phyloP scores from a whole-genome alignment of 352 stramenopile species.

The Phytophthora podocarpi region DNA sequence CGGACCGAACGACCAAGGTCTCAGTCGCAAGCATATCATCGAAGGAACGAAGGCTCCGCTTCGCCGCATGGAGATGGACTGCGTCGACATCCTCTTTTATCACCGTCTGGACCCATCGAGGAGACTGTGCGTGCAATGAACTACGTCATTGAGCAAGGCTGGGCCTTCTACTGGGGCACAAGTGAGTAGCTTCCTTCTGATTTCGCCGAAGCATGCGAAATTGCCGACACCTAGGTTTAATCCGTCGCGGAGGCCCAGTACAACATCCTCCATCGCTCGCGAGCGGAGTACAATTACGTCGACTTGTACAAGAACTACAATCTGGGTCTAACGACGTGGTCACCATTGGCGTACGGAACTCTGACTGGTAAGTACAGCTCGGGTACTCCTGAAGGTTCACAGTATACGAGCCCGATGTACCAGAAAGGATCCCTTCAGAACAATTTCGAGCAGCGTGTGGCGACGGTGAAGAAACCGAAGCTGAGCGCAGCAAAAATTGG shows the following conservation, averaged over 20 bases:
- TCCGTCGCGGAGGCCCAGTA: slow-evolving; percentile 4
- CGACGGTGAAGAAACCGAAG: neutral
- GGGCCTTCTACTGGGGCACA: slow-evolving; percentile 1
- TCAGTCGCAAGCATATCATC: neutral
- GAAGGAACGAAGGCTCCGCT: slow-evolving; percentile 33
- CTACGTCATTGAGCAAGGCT: slow-evolving; percentile 1
- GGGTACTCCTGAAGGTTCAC: neutral
- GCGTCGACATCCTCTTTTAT: slow-evolving; percentile 39
- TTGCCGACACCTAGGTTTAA: slow-evolving; percentile 24
- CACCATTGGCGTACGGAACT: neutral
- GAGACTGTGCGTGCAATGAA: neutral
- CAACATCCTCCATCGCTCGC: neutral
- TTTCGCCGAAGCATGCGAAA: slow-evolving; percentile 41
- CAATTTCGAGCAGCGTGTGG: neutral
- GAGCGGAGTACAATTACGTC: neutral
- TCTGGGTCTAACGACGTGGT: slow-evolving; percentile 1
- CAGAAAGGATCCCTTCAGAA: neutral
- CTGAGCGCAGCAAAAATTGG: neutral
- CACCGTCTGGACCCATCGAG: neutral
- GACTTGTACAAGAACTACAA: slow-evolving; percentile 15
- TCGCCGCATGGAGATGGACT: slow-evolving; percentile 31
- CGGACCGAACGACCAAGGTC: neutral
- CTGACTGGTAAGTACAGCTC: neutral
- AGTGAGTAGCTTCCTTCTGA: slow-evolving; percentile 20
- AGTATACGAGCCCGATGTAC: neutral